Conservation (phyloP, 768 basidiomycete genomes). For the Termitomyces sp. region DNA sequence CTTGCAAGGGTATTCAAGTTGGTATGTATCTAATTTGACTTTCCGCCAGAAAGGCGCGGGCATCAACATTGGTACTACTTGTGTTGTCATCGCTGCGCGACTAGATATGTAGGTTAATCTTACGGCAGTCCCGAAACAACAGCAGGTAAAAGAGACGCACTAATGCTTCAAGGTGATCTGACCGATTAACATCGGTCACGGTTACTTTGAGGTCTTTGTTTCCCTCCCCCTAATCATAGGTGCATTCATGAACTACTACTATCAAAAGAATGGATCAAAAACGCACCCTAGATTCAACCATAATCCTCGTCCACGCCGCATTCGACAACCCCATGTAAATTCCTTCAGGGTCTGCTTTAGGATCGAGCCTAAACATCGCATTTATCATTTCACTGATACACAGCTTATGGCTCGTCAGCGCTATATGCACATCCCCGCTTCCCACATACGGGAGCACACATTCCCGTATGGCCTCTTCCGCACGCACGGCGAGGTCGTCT, state of each 20-base stretch:
- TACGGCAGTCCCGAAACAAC: neutral
- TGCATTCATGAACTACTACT: neutral
- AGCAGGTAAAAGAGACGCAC: slow-evolving; percentile 8
- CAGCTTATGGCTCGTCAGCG: slow-evolving; percentile 69
- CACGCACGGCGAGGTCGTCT: slow-evolving; percentile 54
- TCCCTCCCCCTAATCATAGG: slow-evolving; percentile 16
- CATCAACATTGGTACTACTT: neutral
- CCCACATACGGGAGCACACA: slow-evolving; percentile 55
- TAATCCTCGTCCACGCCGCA: slow-evolving; percentile 69
- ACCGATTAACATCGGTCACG: slow-evolving; percentile 30
- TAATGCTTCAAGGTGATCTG: slow-evolving; percentile 25
- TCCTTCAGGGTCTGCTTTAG: slow-evolving; percentile 31
- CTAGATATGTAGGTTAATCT: neutral
- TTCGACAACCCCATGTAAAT: slow-evolving; percentile 49
- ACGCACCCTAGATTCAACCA: slow-evolving; percentile 38
- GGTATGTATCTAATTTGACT: neutral
- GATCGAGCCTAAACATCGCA: slow-evolving; percentile 47
- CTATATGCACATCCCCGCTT: slow-evolving; percentile 46
- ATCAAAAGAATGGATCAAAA: neutral
- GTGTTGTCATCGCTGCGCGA: neutral
- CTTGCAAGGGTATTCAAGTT: neutral
- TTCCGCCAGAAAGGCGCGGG: slow-evolving; percentile 10
- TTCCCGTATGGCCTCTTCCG: slow-evolving; percentile 43
- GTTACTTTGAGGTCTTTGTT: slow-evolving; percentile 26
- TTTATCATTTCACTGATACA: slow-evolving; percentile 60